Base-by-base conservation (phyloP, 2,329 filamentous ascomycete genomes). In the Fusarium longipes region DNA sequence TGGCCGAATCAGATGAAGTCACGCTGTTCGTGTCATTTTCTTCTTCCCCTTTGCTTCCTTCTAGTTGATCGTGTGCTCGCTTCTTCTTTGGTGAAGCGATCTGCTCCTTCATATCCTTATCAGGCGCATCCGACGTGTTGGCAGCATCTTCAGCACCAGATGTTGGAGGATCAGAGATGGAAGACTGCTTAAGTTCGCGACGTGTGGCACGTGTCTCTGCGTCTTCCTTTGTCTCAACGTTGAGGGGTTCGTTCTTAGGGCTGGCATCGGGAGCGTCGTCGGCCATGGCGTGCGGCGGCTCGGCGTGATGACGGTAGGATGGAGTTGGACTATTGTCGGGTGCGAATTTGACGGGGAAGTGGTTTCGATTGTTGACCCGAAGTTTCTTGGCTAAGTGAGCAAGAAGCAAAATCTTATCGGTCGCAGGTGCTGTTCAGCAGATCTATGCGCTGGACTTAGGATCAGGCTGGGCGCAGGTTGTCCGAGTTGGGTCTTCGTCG, bases 61-160 rank as follows among this genome's bases (percentile, higher is more conserved):
- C 87, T 17, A 88, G 77, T 74, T 89, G 82, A 66, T 87, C 86
- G 67, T 86, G 85, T 27, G 82, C 84, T 67, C 88, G 83, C 80
- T 90, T 90, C 82, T 90, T 90, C 80, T 89, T 90, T 29, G 88
- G 88, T 14, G 87, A 89, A 20, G 82, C 80, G 42, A 87, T 73
- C 57, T 83, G 80, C 47, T 88, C 84, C 73, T 79, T 83, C 55
- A 74, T 57, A 38, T 79, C 76, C 51, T 83, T 77, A 48, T 76
- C 75, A 32, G 76, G 73, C n/a, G 70, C 66, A 57, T 77, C 72
- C 20, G 73, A 63, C 63, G 75, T 70, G 52, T 78, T 75, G 44
- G 75, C 73, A 35, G 80, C 78, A 53, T 58, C 62, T 40, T 68
- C 57, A 40, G 70, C 73, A 52, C 73, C 55, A 48, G 70, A 60